These are phyloP conservation scores for Eutrema yunnanense DNA, from an alignment of 345 rosid species.

Conservation along the genomic window DNA sequence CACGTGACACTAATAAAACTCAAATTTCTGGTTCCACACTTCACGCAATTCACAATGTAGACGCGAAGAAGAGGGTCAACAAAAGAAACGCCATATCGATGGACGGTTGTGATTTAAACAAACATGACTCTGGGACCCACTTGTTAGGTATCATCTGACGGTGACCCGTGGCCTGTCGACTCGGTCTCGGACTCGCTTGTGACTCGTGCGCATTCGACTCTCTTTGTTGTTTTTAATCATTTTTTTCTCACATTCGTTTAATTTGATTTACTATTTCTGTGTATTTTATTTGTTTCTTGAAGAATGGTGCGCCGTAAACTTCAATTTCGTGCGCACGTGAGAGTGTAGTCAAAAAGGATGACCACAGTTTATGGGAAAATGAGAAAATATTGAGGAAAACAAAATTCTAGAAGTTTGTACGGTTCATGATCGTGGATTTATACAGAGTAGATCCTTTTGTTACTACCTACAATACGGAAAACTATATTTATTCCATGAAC, in stretches of 20 bases:
- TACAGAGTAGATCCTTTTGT: conserved; percentile 19
- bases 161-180: conserved; percentile 13
- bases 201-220: conserved; percentile 15
- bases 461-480: neutral
- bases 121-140: conserved; percentile 2
- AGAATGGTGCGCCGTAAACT: conserved; percentile 23
- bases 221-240: neutral
- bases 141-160: conserved; percentile 23
- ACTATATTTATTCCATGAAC: conserved; percentile 11
- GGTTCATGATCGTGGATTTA: conserved; percentile 19
- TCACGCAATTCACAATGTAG: neutral
- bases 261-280: neutral
- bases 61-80: conserved; percentile 23
- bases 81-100: conserved; percentile 20
- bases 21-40: neutral
- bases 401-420: conserved; percentile 7
- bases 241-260: no score
- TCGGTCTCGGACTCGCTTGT: conserved; percentile 8
- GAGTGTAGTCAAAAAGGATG: conserved; percentile 23
- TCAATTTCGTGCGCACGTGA: conserved; percentile 23
- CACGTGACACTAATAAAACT: neutral
- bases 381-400: neutral
- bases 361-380: neutral
- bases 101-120: conserved; percentile 19
- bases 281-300: neutral